phyloP scores from a whole-genome alignment of 2,329 filamentous ascomycete species.

The Cladophialophora carrionii region DNA sequence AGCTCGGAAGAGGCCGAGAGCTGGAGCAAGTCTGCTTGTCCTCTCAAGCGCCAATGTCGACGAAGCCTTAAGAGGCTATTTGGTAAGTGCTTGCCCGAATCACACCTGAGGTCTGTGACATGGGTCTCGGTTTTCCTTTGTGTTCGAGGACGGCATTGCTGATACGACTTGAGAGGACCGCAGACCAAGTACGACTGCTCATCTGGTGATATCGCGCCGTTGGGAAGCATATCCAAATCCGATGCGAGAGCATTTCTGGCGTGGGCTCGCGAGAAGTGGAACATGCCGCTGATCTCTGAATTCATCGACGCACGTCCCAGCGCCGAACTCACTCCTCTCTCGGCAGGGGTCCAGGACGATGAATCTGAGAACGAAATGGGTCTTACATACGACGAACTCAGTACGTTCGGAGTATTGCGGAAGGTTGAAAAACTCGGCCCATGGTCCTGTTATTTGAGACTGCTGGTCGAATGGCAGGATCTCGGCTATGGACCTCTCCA shows the following conservation, averaged over 20 bases:
- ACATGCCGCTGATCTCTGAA: constrained; percentile 61
- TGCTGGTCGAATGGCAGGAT: constrained; percentile 45
- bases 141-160: not conserved
- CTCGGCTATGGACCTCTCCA: constrained; percentile 40
- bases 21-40: constrained; percentile 29
- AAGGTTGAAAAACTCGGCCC: constrained; percentile 59
- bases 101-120: not conserved
- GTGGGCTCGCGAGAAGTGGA: constrained; percentile 64
- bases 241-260: constrained; percentile 73
- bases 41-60: constrained; percentile 61
- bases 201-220: constrained; percentile 64
- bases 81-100: not conserved
- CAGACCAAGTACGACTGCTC: constrained; percentile 69
- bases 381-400: constrained; percentile 60
- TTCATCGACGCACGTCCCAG: constrained; percentile 68
- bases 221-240: constrained; percentile 63
- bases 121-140: not conserved
- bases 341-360: constrained; percentile 60
- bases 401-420: constrained; percentile 57
- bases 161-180: not conserved
- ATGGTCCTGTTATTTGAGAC: constrained; percentile 58
- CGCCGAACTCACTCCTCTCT: constrained; percentile 69
- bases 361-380: constrained; percentile 58
- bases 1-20: constrained; percentile 28
- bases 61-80: constrained; percentile 46